A percentile compares a stretch with the other conserved stretches of the same genome.
These are phyloP conservation scores for Letharia columbiana DNA, from an alignment of 495 filamentous ascomycete genomes.

Conservation along the genomic window DNA sequence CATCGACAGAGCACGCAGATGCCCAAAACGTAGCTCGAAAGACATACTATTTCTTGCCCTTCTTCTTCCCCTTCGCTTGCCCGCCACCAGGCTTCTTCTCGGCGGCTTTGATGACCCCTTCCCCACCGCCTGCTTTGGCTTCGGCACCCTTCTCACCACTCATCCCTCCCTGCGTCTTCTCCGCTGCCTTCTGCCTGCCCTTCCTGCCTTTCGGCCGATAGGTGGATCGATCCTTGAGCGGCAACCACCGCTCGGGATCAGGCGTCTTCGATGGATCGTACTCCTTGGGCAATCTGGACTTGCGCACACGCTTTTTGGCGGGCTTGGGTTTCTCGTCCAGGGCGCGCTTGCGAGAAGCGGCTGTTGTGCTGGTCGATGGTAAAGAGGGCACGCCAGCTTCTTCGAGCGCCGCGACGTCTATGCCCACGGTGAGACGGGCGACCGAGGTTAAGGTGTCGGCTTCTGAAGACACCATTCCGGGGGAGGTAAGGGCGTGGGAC, in stretches of 20 bases:
- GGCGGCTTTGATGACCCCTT: constrained; percentile 33
- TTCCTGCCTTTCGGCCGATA: constrained; percentile 89
- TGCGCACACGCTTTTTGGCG: constrained; percentile 56
- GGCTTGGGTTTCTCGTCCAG: constrained; percentile 41
- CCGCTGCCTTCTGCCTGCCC: constrained; percentile 70
- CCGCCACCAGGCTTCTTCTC: constrained; percentile 34
- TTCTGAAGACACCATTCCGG: constrained; percentile 47
- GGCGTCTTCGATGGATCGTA: constrained; percentile 65
- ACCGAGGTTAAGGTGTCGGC: constrained; percentile 57
- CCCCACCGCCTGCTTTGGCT: constrained; percentile 49
- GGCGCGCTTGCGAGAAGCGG: constrained; percentile 48
- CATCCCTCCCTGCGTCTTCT: constrained; percentile 76
- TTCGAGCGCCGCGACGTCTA: constrained; percentile 65
- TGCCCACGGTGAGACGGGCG: constrained; percentile 52
- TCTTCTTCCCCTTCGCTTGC: constrained; percentile 56
- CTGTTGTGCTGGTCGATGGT: constrained; percentile 33
- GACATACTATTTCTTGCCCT: constrained; percentile 61
- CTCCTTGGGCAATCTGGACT: constrained; percentile 66
- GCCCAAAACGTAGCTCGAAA: neutral
- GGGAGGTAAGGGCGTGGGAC: constrained; percentile 57
- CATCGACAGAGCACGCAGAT: neutral
- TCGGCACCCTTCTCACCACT: constrained; percentile 62
- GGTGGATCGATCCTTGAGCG: constrained; percentile 74
- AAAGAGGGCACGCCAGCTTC: constrained; percentile 63
- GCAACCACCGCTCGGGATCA: constrained; percentile 89